Evolutionary conservation across 768 basidiomycete genomes (phyloP).

Genomic region (Udeniomyces megalosporus): DNA sequence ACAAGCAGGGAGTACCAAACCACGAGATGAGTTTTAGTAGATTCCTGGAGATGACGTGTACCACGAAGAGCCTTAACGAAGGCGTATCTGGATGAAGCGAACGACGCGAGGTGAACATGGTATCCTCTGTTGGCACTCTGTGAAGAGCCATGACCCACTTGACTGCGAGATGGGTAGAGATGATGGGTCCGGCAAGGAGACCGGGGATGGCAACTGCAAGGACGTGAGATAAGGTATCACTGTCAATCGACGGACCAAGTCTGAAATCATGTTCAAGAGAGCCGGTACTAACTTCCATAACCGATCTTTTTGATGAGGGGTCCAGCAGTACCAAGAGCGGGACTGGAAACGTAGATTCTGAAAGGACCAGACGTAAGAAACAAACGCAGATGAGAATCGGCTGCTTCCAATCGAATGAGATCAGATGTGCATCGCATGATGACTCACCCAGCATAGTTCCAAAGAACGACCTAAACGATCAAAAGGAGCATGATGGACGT

Average conservation of each 20-base stretch:
- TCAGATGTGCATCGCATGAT: too few species aligned
- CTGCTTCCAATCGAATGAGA: too few species aligned
- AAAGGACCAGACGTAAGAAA: not conserved
- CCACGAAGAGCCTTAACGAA: conserved; percentile 20
- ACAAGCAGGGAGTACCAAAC: conserved; percentile 13
- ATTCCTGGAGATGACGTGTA: conserved; percentile 17
- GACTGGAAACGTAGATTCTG: conserved; percentile 19
- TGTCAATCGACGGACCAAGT: too few species aligned
- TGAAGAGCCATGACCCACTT: not conserved
- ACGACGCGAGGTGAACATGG: not conserved
- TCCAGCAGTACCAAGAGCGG: conserved; percentile 25
- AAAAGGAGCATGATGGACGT: too few species aligned
- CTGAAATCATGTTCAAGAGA: too few species aligned
- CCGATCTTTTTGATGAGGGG: conserved; percentile 20
- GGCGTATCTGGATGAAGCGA: conserved; percentile 16
- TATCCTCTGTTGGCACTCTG: not conserved
- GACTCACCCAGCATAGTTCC: conserved; percentile 8
- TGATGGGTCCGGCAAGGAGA: conserved; percentile 16
- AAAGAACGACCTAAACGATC: conserved; percentile 1
- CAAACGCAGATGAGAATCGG: too few species aligned
- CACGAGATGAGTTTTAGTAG: conserved; percentile 17
- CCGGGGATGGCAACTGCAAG: conserved; percentile 15
- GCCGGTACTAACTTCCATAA: too few species aligned
- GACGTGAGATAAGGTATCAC: too few species aligned
- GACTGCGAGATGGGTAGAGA: conserved; percentile 1